Base-by-base conservation (phyloP, 805 yeast genomes). In the Trichomonascus vanleenenianus region DNA sequence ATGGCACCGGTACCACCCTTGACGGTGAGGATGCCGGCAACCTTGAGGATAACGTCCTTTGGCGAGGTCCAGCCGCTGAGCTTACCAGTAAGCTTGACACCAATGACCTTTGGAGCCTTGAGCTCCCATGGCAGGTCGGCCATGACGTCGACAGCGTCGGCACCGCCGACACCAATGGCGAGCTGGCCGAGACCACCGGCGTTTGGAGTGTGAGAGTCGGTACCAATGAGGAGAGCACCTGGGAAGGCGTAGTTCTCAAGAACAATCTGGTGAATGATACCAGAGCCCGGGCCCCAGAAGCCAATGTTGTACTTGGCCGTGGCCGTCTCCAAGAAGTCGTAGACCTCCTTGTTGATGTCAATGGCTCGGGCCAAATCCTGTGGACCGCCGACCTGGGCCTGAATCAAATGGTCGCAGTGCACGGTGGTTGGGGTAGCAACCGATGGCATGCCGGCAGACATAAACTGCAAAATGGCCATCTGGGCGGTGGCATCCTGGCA, bases 401-500 rank as follows among this genome's bases (percentile, higher is more conserved):
- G 96, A 67, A 89, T 89, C 73, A 89, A 80, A 69, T 89, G 97
- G 68, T 89, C 97, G 78, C 97, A 89, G 73, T 89, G 97, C 49
- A 91, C 95, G 40, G 97, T 86, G 51, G 89, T 86, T 46, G 97
- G 97, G 52, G 91, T 91, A 47, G 95, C 95, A 43, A 89, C 94
- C 63, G 79, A 76, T 51, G 85, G 83, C 79, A 88, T 72, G 61
- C 95, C 95, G 58, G 95, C 94, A 50, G 95, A 84, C 94, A 88
- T 88, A 68, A 89, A 89, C 74, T 89, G 97, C 62, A 89, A 74
- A 57, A 89, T 78, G 47, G 97, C 96, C 97, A 89, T 89, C 74
- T 89, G 97, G 48, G 97, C 97, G 48, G 96, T 87, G 48, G 97
- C 97, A 74, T 89, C 97, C 75, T 89, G 97, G 84, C 95, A 88